Base-by-base conservation (phyloP, 305 asterid species). In the Solanum hybrid region DNA sequence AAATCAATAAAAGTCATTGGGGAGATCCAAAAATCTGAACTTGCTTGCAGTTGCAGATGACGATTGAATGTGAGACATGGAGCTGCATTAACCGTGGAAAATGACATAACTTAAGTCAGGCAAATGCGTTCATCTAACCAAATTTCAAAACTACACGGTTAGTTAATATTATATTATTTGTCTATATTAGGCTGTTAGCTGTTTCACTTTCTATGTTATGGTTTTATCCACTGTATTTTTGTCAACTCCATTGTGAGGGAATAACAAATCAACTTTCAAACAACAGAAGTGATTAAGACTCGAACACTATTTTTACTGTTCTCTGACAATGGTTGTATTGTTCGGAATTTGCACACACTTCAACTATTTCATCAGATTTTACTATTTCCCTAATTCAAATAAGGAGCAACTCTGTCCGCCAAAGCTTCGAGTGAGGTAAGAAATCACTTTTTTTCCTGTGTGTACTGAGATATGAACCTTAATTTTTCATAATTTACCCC, bases 51-150 rank as follows among this genome's bases (percentile, higher is more conserved):
- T 46, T 36, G 91, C 88, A 29, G 88, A 22, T 39, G 93, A 79
- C 85, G 31, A 36, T 35, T 79, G 33, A 86, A 87, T 91, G 92
- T 87, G 26, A 64, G 37, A 34, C 6, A 79, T 91, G 90, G 92
- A 79, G 31, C 85, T 22, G 33, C 57, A n/a, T 78, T 36, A 36
- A 36, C 57, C 12, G 85, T 79, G 29, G 57, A 36, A 36, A 22
- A 79, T 79, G 85, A 79, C 85, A 36, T n/a, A 18, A n/a, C 31
- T 78, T 75, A 33, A 76, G 82, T 76, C 40, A 11, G 82, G 82
- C 51, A 35, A 78, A 78, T 78, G 57, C 20, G 22, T 79, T 79
- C 20, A 79, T 79, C 57, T 79, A 79, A 79, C 85, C 85, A 22
- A 36, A 79, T 35, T 22, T 36, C 51, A 78, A 29, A 78, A 35